These are phyloP conservation scores for Multifurca ochricompacta DNA, from an alignment of 768 basidiomycete species.

Conservation along the genomic window DNA sequence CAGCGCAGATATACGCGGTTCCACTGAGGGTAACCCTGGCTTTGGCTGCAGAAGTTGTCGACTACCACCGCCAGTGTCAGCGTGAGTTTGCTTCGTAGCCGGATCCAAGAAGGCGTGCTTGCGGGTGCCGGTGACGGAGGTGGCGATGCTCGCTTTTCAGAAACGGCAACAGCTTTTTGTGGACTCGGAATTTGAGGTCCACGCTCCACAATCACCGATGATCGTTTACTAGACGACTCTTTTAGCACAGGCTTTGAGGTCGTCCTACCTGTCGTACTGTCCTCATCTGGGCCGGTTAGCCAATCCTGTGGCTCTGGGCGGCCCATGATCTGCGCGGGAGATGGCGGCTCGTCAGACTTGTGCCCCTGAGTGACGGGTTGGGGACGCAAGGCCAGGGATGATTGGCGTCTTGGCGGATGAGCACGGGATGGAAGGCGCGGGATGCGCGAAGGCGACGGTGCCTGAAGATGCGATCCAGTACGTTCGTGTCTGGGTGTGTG, in stretches of 20 bases:
- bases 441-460: constrained; percentile 20
- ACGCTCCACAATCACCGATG: constrained; percentile 54
- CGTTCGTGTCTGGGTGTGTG: constrained; percentile 8
- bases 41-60: constrained; percentile 15
- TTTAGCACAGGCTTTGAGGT: constrained; percentile 43
- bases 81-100: not conserved
- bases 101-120: constrained; percentile 1
- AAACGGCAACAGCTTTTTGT: constrained; percentile 22
- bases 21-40: constrained; percentile 5
- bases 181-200: constrained; percentile 26
- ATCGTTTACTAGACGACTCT: constrained; percentile 64
- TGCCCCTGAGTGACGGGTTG: not conserved
- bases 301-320: constrained; percentile 47
- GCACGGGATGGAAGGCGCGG: constrained; percentile 31
- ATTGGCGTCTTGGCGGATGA: constrained; percentile 42
- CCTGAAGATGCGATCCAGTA: constrained; percentile 10
- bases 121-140: constrained; percentile 13
- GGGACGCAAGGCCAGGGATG: constrained; percentile 28
- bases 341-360: constrained; percentile 16
- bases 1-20: constrained; percentile 16
- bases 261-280: constrained; percentile 20
- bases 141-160: not conserved
- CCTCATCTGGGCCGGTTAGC: constrained; percentile 63
- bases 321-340: constrained; percentile 24
- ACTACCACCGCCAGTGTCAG: constrained; percentile 3